phyloP scores from a whole-genome alignment of 257 asterid species.

The Scutellaria baicalensis region DNA sequence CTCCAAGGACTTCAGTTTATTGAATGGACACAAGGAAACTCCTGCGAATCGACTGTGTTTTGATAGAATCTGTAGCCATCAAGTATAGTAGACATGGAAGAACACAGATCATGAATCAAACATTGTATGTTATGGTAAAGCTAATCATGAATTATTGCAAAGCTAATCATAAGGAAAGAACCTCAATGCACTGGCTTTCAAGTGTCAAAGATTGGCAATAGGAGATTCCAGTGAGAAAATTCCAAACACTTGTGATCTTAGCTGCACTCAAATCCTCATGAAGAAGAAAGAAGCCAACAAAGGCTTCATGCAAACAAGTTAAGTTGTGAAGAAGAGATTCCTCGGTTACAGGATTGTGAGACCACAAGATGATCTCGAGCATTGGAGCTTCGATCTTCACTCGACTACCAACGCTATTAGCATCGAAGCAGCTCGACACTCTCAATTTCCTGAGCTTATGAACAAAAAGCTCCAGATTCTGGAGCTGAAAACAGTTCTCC shows the following conservation, averaged over 20 bases:
- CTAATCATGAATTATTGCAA: background rate
- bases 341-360: conserved; percentile 46
- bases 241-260: conserved; percentile 42
- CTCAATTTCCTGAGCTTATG: conserved; percentile 36
- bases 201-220: conserved; percentile 44
- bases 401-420: conserved; percentile 23
- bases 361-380: conserved; percentile 44
- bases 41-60: conserved; percentile 33
- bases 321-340: conserved; percentile 36
- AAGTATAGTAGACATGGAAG: no score
- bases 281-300: conserved; percentile 39
- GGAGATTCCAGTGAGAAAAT: conserved; percentile 58
- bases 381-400: conserved; percentile 52
- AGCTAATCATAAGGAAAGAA: conserved; percentile 7
- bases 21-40: conserved; percentile 34
- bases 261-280: conserved; percentile 28
- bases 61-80: conserved; percentile 55
- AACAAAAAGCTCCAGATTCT: conserved; percentile 38
- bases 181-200: conserved; percentile 62
- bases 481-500: conserved; percentile 46
- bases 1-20: conserved; percentile 49
- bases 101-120: background rate
- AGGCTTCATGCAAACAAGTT: conserved; percentile 35
- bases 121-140: background rate
- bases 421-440: conserved; percentile 51